Percentiles rank a stretch among this genome's conserved stretches.
phyloP scores from a whole-genome alignment of 106 monocot genomes.

The Gastrodia elata region DNA sequence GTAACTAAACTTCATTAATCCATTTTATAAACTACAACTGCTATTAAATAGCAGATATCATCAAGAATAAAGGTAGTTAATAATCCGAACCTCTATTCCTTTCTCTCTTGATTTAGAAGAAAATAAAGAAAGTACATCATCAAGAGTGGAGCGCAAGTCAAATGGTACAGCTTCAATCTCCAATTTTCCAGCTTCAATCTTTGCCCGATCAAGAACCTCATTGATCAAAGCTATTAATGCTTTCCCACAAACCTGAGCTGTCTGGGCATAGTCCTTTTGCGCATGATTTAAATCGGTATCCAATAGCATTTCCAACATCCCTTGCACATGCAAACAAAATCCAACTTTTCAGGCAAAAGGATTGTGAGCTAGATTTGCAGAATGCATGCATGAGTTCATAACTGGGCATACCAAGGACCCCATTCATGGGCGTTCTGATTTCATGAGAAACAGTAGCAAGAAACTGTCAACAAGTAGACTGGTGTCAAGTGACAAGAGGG shows the following conservation, averaged over 20 bases:
- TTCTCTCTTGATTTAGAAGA: conserved; percentile 79
- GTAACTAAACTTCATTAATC: not conserved
- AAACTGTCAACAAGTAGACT: conserved; percentile 39
- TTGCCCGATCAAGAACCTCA: conserved; percentile 94
- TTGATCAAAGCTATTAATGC: conserved; percentile 88
- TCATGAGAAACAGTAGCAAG: conserved; percentile 99
- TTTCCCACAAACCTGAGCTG: conserved; percentile 94
- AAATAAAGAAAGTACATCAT: conserved; percentile 87
- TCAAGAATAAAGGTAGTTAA: not conserved
- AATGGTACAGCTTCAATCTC: conserved; percentile 89
- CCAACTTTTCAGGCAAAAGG: not conserved
- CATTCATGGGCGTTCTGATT: conserved; percentile 99
- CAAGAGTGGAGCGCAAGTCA: conserved; percentile 69
- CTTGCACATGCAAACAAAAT: conserved; percentile 24
- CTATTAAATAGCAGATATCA: not conserved
- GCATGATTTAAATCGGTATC: conserved; percentile 81
- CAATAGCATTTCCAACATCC: conserved; percentile 97
- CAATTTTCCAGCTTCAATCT: conserved; percentile 95
- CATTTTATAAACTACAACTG: not conserved
- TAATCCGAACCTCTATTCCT: conserved; percentile 63
- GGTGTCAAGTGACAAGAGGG: not conserved
- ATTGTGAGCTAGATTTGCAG: not conserved
- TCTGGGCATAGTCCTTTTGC: conserved; percentile 89
- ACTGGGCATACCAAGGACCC: conserved; percentile 68
- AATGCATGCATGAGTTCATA: not conserved